These are phyloP conservation scores for Scedosporium boydii DNA, from an alignment of 2,329 filamentous ascomycete species.

Conservation along the genomic window DNA sequence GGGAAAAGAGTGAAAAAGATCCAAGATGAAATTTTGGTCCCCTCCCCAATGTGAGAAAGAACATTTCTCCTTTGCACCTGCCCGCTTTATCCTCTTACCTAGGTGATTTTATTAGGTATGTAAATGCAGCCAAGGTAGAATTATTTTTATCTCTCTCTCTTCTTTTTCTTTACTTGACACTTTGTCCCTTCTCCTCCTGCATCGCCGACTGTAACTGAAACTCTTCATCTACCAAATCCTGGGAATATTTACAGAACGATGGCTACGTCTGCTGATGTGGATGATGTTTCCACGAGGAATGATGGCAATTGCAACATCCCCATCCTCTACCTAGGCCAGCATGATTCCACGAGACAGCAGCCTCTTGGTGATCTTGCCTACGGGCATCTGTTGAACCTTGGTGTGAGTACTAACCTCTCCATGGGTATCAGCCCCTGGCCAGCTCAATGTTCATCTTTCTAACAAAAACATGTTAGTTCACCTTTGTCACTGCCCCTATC, in stretches of 20 bases:
- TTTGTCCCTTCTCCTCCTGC: background rate
- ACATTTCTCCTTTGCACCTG: background rate
- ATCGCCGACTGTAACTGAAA: background rate
- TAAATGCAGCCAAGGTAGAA: background rate
- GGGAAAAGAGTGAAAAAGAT: background rate
- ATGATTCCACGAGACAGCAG: slow-evolving; percentile 54
- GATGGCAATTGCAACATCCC: slow-evolving; percentile 8
- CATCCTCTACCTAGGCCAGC: slow-evolving; percentile 46
- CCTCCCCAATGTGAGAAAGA: background rate
- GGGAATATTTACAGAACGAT: background rate
- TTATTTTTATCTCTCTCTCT: background rate
- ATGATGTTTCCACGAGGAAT: slow-evolving; percentile 1
- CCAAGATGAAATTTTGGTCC: background rate
- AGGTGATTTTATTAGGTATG: background rate
- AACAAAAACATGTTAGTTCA: slow-evolving; percentile 45
- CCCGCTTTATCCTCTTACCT: background rate
- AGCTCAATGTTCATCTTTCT: slow-evolving; percentile 4
- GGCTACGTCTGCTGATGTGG: background rate
- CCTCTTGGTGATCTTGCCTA: slow-evolving; percentile 57
- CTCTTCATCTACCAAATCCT: background rate
- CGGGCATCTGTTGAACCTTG: slow-evolving; percentile 56
- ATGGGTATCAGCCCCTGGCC: no score
- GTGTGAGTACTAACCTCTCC: slow-evolving; percentile 39
- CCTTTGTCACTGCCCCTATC: slow-evolving; percentile 69
- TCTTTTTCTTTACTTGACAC: background rate